Evolutionary conservation across 2,329 filamentous ascomycete species (phyloP), one percentile per base, ranked within the genome.

Genomic region (Stachybotrys chlorohalonatus): DNA sequence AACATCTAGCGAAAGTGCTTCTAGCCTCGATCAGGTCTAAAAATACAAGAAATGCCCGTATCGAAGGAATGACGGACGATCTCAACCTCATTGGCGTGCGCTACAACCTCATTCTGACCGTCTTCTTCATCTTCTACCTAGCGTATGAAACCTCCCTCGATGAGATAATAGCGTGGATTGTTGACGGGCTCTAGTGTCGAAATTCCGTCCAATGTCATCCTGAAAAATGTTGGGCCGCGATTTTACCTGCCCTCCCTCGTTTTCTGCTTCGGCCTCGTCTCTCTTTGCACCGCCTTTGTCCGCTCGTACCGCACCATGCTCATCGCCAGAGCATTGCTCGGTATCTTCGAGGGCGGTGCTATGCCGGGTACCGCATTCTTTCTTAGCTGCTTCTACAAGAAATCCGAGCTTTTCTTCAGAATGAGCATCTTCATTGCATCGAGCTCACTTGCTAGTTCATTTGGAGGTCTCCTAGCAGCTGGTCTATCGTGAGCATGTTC

Each of bases 281-380:
- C 77, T 7, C 62, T 83, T n/a, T 77, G 74, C 67, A 79, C 75
- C 6, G 76, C 79, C 2, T 82, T 83, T 59, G 76, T 80, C n/a
- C 66, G 66, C 3, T 71, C 67, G 45, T 82, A 76, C 55, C 61
- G 64, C 24, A 72, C 74, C 15, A 68, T 83, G 2, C 66, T 79
- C 55, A 73, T 66, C 5, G 70, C 73, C 3, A 72, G 80, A 47
- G 73, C 74, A 5, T 68, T 81, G 30, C 67, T 83, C 3, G 80
- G 80, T 11, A 59, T 81, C 11, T 80, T 80, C 47, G 80, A 83
- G 61, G 80, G 80, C 45, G 80, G 80, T 54, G 75, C 79, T 7
- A 80, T 82, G 75, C 80, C 80, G 47, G 78, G 79, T 13, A 74
- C 81, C 58, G 76, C 78, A 15, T 82, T 81, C 62, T 80, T 77